A percentile compares a stretch with the other conserved stretches of the same genome.
Evolutionary conservation across 2,329 filamentous ascomycete genomes (phyloP).

Genomic region (Botrytis fragariae): DNA sequence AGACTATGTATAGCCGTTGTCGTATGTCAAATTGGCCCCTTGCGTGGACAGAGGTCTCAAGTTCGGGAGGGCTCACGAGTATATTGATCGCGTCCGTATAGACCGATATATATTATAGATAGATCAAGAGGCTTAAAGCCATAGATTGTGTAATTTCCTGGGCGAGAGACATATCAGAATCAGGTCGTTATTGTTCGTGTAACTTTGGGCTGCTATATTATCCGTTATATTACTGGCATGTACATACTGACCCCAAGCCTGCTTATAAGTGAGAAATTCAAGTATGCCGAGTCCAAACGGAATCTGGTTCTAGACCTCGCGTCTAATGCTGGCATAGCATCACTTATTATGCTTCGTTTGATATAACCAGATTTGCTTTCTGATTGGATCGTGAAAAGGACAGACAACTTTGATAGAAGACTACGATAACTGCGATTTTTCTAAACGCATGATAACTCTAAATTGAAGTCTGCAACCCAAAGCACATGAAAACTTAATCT

Average conservation of each 20-base stretch:
- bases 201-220: background rate
- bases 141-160: background rate
- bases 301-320: background rate
- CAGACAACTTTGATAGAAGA: background rate
- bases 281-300: background rate
- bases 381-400: background rate
- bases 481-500: background rate
- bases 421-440: background rate
- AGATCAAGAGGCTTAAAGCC: background rate
- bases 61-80: background rate
- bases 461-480: background rate
- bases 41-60: conserved; percentile 2
- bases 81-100: background rate
- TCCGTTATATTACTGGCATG: background rate
- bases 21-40: conserved; percentile 1
- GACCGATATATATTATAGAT: background rate
- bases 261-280: background rate
- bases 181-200: background rate
- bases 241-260: background rate
- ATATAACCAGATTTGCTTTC: background rate
- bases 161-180: background rate
- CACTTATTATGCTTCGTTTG: background rate
- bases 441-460: background rate
- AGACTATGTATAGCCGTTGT: conserved; percentile 12
- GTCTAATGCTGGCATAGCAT: background rate